Percentiles rank a stretch among this genome's conserved stretches.
Conservation (phyloP, 1,284 basidiomycete genomes). For the Cryptococcus depauperatus region DNA sequence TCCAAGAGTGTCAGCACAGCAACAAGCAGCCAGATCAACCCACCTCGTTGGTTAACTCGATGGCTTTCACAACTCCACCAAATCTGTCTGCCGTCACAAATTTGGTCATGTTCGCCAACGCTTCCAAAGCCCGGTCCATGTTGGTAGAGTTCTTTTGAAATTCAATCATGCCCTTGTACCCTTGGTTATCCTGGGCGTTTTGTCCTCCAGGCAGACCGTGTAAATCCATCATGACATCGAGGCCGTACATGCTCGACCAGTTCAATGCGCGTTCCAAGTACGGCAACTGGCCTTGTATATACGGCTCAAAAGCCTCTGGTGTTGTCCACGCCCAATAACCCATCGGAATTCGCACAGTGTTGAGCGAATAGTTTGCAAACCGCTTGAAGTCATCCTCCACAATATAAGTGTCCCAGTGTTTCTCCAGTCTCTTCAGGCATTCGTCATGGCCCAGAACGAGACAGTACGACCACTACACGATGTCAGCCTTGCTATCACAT, state of each 20-base stretch:
- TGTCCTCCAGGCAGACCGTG: constrained; percentile 25
- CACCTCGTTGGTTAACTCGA: constrained; percentile 49
- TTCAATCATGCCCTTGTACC: constrained; percentile 21
- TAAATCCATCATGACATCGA: constrained; percentile 43
- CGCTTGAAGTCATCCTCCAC: constrained; percentile 45
- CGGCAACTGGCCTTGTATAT: constrained; percentile 27
- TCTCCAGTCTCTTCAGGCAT: constrained; percentile 18
- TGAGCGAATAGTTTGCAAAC: constrained; percentile 27
- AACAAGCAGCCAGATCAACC: not conserved
- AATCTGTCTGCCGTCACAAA: constrained; percentile 27
- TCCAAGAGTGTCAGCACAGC: not conserved
- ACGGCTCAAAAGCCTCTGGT: constrained; percentile 42
- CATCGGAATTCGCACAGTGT: constrained; percentile 37
- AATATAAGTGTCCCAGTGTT: constrained; percentile 39
- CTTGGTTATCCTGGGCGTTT: constrained; percentile 45
- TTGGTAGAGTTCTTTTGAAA: constrained; percentile 29
- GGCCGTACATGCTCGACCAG: constrained; percentile 30
- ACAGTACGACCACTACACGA: constrained; percentile 26
- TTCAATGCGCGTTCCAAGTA: constrained; percentile 30
- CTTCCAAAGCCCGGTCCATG: constrained; percentile 28
- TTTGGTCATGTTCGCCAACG: constrained; percentile 46
- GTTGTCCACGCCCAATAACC: constrained; percentile 37
- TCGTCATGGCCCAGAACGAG: constrained; percentile 23
- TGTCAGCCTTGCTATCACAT: not conserved
- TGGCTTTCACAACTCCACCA: constrained; percentile 43